Evolutionary conservation across 2,329 filamentous ascomycete species (phyloP), one percentile per base, ranked within the genome.

Genomic region (Xylaria hypoxylon): DNA sequence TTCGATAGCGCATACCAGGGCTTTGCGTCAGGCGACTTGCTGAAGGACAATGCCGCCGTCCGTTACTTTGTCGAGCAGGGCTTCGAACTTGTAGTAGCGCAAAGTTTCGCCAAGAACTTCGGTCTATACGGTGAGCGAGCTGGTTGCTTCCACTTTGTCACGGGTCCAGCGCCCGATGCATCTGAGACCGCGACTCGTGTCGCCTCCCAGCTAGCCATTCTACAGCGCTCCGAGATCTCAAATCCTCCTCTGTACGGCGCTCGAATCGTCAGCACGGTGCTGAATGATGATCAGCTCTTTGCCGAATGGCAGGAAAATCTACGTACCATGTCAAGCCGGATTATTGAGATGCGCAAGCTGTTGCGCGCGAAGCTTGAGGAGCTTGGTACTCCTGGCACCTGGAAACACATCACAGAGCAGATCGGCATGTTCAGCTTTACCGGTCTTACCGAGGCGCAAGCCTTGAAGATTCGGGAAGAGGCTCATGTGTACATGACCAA

Each of bases 361-460:
- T 83, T 99, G 73, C 88, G 93, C 57, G 82, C 83, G 62, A 93
- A 94, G 80, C 88, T 99, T 11, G 95, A 98, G 82, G 88, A 90
- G 76, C 86, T 95, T 66, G 89, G 88, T 33, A 97, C 96, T 0
- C 95, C 95, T 0, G 95, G 95, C 35, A 91, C 87, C 15, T 99
- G 96, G 96, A 93, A 94, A 77, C 96, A 99, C 82, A 97, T 99
- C 79, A 97, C 94, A 17, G 92, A 96, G 75, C 96, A 99, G 86
- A 99, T 99, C 77, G 96, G 96, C 83, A 99, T 99, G 96, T 99
- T 99, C 83, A 95, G 91, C 79, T 99, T 97, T 80, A 96, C 93
- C 0, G 93, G 93, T 13, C 81, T 96, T 78, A 87, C 79, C 13
- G 91, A 94, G 81, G 78, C 87, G 68, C 92, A 96, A 78, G 92